Conservation (phyloP, 352 stramenopile genomes). For the Phytophthora melonis region DNA sequence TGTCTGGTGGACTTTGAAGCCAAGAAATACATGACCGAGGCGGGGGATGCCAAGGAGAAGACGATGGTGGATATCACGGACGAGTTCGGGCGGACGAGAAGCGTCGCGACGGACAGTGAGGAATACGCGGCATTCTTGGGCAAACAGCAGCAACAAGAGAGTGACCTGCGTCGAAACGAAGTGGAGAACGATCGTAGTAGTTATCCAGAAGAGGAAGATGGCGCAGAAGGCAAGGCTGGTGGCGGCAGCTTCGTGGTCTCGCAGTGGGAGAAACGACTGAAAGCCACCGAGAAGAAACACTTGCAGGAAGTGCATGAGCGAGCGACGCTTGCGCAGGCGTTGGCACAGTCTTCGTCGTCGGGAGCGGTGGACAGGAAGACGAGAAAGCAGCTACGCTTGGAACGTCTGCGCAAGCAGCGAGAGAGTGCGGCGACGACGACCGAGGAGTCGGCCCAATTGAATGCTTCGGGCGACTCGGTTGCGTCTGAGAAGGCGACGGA, state of each 20-base stretch:
- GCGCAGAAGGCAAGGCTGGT: constrained; percentile 13
- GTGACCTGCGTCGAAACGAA: background rate
- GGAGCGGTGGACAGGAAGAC: constrained; percentile 46
- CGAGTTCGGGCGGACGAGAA: constrained; percentile 64
- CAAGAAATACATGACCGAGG: constrained; percentile 41
- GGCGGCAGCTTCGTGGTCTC: constrained; percentile 78
- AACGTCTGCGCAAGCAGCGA: constrained; percentile 62
- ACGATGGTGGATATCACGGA: constrained; percentile 51
- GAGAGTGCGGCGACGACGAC: constrained; percentile 11
- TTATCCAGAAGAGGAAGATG: constrained; percentile 6
- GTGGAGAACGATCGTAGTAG: background rate
- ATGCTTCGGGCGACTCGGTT: constrained; percentile 31
- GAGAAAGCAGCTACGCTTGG: constrained; percentile 72
- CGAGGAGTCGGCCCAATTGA: constrained; percentile 2
- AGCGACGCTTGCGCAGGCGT: constrained; percentile 54
- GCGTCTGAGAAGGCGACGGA: constrained; percentile 61
- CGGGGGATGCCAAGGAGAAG: background rate
- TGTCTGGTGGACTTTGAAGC: constrained; percentile 78
- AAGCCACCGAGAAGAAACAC: constrained; percentile 66
- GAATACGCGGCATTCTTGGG: constrained; percentile 43
- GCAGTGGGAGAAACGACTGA: constrained; percentile 84
- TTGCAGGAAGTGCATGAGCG: constrained; percentile 73
- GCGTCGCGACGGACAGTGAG: constrained; percentile 48
- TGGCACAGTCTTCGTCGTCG: constrained; percentile 26
- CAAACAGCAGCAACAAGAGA: constrained; percentile 20